Conservation (phyloP, 2,329 filamentous ascomycete species). For the Orbilia blumenaviensis region DNA sequence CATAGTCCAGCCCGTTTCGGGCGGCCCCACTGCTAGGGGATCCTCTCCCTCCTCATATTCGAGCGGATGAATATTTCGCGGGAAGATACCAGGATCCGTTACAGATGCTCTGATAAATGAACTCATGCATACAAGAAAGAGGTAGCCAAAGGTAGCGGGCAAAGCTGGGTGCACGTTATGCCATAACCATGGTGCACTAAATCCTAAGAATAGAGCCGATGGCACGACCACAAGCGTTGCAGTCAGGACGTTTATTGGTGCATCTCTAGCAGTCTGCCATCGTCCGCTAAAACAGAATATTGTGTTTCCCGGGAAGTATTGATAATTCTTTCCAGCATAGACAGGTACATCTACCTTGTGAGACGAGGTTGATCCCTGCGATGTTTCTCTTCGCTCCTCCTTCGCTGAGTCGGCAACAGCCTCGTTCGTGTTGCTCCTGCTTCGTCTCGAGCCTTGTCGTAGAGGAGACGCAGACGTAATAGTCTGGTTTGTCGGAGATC, state of each 20-base stretch:
- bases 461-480: slow-evolving; percentile 57
- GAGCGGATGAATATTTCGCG: slow-evolving; percentile 80
- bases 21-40: slow-evolving; percentile 79
- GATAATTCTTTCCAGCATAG: slow-evolving; percentile 74
- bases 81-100: slow-evolving; percentile 91
- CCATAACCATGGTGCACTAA: slow-evolving; percentile 81
- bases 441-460: slow-evolving; percentile 61
- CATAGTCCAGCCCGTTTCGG: slow-evolving; percentile 92
- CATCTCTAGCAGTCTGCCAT: slow-evolving; percentile 84
- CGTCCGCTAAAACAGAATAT: slow-evolving; percentile 87
- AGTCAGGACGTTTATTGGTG: slow-evolving; percentile 88
- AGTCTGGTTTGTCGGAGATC: slow-evolving; percentile 55
- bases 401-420: slow-evolving; percentile 18
- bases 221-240: slow-evolving; percentile 82
- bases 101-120: slow-evolving; percentile 93
- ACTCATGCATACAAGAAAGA: slow-evolving; percentile 89
- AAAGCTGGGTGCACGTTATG: slow-evolving; percentile 84
- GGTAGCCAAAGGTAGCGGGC: slow-evolving; percentile 86
- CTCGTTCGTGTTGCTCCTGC: slow-evolving; percentile 54
- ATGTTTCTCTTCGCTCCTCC: slow-evolving; percentile 37
- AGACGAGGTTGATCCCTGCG: slow-evolving; percentile 31
- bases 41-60: slow-evolving; percentile 75
- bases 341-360: slow-evolving; percentile 19
- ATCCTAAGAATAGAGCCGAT: slow-evolving; percentile 78
- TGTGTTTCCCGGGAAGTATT: slow-evolving; percentile 94